Evolutionary conservation across 192 early-diverging fungal genomes (phyloP).

Genomic region (Backusella parvicylindrica): DNA sequence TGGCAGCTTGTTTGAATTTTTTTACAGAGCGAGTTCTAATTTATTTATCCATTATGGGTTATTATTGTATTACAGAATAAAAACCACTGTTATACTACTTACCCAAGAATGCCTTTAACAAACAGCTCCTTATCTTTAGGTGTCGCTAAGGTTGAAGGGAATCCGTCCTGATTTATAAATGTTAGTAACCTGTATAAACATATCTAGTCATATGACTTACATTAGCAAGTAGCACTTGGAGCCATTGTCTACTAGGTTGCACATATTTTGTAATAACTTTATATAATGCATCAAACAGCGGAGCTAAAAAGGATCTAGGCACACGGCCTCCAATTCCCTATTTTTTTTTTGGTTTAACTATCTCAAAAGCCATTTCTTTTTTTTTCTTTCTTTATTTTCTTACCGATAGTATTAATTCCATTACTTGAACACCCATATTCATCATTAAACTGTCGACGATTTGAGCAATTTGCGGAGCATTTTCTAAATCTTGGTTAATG

Average conservation of each 20-base stretch:
- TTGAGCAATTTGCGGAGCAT: slow-evolving; percentile 29
- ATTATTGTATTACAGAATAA: not conserved
- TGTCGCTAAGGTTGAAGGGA: slow-evolving; percentile 47
- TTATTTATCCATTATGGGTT: not conserved
- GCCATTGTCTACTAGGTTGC: slow-evolving; percentile 41
- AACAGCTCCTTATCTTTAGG: slow-evolving; percentile 45
- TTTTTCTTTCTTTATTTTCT: not conserved
- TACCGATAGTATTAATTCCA: slow-evolving; percentile 43
- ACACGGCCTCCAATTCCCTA: slow-evolving; percentile 50
- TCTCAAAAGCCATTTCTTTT: not conserved
- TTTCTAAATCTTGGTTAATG: slow-evolving; percentile 39
- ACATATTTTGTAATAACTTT: slow-evolving; percentile 40
- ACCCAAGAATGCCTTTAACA: slow-evolving; percentile 49
- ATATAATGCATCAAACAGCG: slow-evolving; percentile 50
- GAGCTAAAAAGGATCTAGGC: slow-evolving; percentile 47
- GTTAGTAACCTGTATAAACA: not conserved
- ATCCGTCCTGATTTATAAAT: slow-evolving; percentile 35
- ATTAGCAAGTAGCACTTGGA: slow-evolving; percentile 39
- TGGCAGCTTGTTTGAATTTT: slow-evolving; percentile 39
- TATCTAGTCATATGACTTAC: slow-evolving; percentile 18
- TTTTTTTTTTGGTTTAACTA: not conserved
- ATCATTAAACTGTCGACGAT: slow-evolving; percentile 35
- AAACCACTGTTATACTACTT: slow-evolving; percentile 10
- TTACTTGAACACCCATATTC: slow-evolving; percentile 41
- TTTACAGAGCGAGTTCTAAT: slow-evolving; percentile 44